Evolutionary conservation across 2,329 filamentous ascomycete species (phyloP), one percentile per base, ranked within the genome.

Genomic region (Cercospora sp.): DNA sequence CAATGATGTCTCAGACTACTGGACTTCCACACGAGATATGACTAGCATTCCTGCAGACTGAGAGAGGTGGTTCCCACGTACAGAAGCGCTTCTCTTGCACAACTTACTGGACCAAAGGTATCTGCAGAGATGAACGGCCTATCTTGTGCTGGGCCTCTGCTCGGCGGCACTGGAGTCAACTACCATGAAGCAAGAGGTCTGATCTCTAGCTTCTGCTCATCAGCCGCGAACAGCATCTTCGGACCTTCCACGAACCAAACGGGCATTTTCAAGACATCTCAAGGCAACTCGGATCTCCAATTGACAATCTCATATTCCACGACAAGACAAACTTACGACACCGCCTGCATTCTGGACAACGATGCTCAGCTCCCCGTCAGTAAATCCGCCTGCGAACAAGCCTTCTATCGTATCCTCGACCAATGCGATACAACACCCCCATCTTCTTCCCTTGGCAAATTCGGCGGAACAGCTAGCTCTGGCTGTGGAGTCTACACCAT

Each of bases 281-380:
- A 57, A 5, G 68, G 68, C n/a, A 63, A 70, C 18, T 70, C 68
- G 9, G 61, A 68, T 42, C 58, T 70, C 31, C 31, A 45, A 28
- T n/a, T 70, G 4, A 60, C 64, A 5, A 65, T 70, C 16, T 63
- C 60, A 8, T 63, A 60, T 7, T 31, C 66, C 12, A 48, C 53
- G 3, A 55, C 57, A 13, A 55, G 60, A 57, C 58, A 63, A 10
- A 60, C 55, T 1, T 60, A 63, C 26, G 57, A 59, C 8, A 53
- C 63, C 1, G 59, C 42, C 18, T 67, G 65, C 64, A 48, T 26
- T 31, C 33, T 62, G 12, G 64, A 66, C n/a, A 3, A 18, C 13
- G 16, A 28, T n/a, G 55, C 57, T 1, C 23, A 33, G 9, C 9
- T 60, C 36, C 61, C 36, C 20, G 62, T 70, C 48, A 48, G 57